Evolutionary conservation across 192 early-diverging fungal genomes (phyloP).

Genomic region (Entrophospora sp.): DNA sequence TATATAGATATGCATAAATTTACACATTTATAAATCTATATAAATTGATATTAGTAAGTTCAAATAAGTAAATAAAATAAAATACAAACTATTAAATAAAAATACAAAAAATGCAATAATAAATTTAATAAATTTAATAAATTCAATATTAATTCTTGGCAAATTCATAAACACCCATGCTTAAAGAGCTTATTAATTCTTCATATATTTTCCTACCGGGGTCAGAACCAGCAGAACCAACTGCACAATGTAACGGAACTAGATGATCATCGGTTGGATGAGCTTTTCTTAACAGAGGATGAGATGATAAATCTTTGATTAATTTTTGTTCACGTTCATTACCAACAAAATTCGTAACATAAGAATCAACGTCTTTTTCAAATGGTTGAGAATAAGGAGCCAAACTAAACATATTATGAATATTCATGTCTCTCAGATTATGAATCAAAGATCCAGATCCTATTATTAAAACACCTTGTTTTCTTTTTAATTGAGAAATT

Average conservation of each 20-base stretch:
- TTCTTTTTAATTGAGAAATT: constrained; percentile 24
- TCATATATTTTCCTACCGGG: constrained; percentile 30
- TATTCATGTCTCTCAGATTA: constrained; percentile 53
- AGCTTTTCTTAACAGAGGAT: constrained; percentile 30
- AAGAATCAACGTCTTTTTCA: constrained; percentile 46
- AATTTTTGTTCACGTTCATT: constrained; percentile 1
- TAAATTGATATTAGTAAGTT: no score
- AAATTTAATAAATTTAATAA: no score
- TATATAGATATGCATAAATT: no score
- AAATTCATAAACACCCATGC: constrained; percentile 20
- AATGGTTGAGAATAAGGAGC: constrained; percentile 48
- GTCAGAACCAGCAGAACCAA: constrained; percentile 49
- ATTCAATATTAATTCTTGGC: no score
- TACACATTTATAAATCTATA: no score
- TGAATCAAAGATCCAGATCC: constrained; percentile 60
- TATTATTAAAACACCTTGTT: constrained; percentile 55
- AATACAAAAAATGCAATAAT: no score
- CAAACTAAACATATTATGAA: no score
- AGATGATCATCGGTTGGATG: constrained; percentile 65
- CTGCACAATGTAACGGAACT: constrained; percentile 56
- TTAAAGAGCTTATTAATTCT: constrained; percentile 24
- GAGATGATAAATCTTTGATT: neutral
- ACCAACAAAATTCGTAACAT: constrained; percentile 1
- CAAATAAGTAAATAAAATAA: no score
- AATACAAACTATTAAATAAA: no score